These are phyloP conservation scores for Salicornia ramosissima DNA, from an alignment of 148 eudicot species.

Conservation along the genomic window DNA sequence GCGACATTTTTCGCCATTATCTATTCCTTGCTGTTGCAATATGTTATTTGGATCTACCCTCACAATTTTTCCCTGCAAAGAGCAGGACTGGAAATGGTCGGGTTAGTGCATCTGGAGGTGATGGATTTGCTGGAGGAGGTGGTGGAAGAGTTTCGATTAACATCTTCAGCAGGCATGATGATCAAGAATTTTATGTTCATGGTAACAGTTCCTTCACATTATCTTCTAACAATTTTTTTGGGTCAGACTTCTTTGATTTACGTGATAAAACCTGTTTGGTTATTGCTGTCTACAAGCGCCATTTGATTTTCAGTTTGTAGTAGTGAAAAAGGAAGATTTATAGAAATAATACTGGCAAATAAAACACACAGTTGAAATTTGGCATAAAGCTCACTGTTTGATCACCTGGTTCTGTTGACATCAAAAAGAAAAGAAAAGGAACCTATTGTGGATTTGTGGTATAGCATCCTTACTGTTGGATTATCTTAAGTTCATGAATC, in stretches of 20 bases:
- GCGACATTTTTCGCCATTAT: conserved; percentile 6
- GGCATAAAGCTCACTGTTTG: background rate
- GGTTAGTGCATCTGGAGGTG: conserved; percentile 80
- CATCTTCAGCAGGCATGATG: conserved; percentile 71
- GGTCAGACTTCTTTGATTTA: background rate
- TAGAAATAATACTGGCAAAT: background rate
- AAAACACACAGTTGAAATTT: background rate
- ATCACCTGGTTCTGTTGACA: background rate
- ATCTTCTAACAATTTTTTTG: background rate
- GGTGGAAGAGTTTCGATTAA: conserved; percentile 85
- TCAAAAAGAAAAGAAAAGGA: background rate
- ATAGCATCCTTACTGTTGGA: background rate
- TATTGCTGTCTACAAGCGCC: background rate
- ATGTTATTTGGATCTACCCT: conserved; percentile 10
- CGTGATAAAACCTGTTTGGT: background rate
- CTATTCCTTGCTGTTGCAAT: conserved; percentile 6
- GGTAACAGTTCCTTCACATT: conserved; percentile 38
- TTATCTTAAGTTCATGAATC: background rate
- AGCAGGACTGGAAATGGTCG: conserved; percentile 80
- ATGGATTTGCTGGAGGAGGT: conserved; percentile 96
- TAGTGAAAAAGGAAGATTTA: background rate
- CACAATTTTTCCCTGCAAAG: conserved; percentile 12
- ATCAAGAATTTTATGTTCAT: conserved; percentile 52
- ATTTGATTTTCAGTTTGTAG: background rate
- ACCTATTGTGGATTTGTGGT: background rate